Evolutionary conservation across 441 rosid genomes (phyloP).

Genomic region (Croton setiger): DNA sequence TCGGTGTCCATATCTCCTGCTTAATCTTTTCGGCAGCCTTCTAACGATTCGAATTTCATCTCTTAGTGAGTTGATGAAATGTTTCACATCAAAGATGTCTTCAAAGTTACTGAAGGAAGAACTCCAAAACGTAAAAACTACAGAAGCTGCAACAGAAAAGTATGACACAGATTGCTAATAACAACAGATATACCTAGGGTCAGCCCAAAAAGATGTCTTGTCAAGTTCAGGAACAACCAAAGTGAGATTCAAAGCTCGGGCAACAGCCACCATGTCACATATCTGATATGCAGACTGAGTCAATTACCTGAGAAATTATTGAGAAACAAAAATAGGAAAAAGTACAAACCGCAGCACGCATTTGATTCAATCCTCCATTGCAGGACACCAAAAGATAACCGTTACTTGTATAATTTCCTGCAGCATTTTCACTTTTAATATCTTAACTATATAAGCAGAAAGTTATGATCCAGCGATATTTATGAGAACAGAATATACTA

Average conservation of each 20-base stretch:
- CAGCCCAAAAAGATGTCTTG: slow-evolving; percentile 96
- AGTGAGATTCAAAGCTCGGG: slow-evolving; percentile 90
- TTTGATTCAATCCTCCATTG: slow-evolving; percentile 98
- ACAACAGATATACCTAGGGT: slow-evolving; percentile 63
- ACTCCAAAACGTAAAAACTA: slow-evolving; percentile 19
- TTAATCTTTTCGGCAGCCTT: slow-evolving; percentile 79
- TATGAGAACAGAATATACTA: slow-evolving; percentile 1
- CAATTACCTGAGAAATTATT: slow-evolving; percentile 12
- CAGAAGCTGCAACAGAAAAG: neutral
- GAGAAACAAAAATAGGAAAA: slow-evolving; percentile 21
- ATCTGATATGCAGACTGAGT: slow-evolving; percentile 50
- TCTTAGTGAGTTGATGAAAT: slow-evolving; percentile 90
- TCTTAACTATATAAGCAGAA: slow-evolving; percentile 16
- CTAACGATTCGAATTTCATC: slow-evolving; percentile 83
- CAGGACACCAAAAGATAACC: slow-evolving; percentile 86
- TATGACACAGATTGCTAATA: slow-evolving; percentile 6
- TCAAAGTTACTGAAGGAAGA: slow-evolving; percentile 79
- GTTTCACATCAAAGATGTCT: slow-evolving; percentile 86
- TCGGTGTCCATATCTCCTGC: slow-evolving; percentile 54
- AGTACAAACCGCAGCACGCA: slow-evolving; percentile 94
- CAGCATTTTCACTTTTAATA: slow-evolving; percentile 18
- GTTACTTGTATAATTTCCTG: slow-evolving; percentile 88
- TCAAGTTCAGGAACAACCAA: slow-evolving; percentile 96
- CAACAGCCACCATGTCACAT: slow-evolving; percentile 94
- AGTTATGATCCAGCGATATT: neutral